Evolutionary conservation across 2,329 filamentous ascomycete genomes (phyloP).

Genomic region (Fusarium azukiicola): DNA sequence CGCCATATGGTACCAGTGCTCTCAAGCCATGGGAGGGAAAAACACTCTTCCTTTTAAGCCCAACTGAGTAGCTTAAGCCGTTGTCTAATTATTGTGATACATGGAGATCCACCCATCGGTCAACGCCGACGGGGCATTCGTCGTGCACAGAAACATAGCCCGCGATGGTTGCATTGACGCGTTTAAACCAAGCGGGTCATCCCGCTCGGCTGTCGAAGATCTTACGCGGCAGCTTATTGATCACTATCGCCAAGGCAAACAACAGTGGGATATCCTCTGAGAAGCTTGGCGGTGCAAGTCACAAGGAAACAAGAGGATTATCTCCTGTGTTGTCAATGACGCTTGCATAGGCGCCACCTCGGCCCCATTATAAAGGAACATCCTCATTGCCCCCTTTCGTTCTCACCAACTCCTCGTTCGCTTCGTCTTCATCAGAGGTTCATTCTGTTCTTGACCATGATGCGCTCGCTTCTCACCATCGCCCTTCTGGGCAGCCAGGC

Average conservation of each 20-base stretch:
- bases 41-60: conserved; percentile 1
- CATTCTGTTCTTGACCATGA: background rate
- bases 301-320: background rate
- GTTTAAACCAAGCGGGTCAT: conserved; percentile 10
- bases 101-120: conserved; percentile 2
- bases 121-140: background rate
- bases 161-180: background rate
- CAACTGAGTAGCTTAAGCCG: conserved; percentile 7
- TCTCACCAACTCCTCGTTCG: background rate
- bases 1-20: background rate
- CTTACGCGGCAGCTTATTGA: conserved; percentile 17
- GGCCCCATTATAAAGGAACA: background rate
- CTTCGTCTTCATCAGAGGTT: background rate
- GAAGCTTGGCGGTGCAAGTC: background rate
- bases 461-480: conserved; percentile 16
- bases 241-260: conserved; percentile 11
- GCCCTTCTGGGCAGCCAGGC: conserved; percentile 39
- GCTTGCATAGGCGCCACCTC: no score
- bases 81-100: conserved; percentile 19
- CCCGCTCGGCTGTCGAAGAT: conserved; percentile 13
- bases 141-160: background rate
- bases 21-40: background rate
- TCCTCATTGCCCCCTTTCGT: background rate
- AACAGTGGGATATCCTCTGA: background rate
- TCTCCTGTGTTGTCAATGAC: no score